These are phyloP conservation scores for Arthroderma uncinatum DNA, from an alignment of 2,329 filamentous ascomycete genomes.

Conservation along the genomic window DNA sequence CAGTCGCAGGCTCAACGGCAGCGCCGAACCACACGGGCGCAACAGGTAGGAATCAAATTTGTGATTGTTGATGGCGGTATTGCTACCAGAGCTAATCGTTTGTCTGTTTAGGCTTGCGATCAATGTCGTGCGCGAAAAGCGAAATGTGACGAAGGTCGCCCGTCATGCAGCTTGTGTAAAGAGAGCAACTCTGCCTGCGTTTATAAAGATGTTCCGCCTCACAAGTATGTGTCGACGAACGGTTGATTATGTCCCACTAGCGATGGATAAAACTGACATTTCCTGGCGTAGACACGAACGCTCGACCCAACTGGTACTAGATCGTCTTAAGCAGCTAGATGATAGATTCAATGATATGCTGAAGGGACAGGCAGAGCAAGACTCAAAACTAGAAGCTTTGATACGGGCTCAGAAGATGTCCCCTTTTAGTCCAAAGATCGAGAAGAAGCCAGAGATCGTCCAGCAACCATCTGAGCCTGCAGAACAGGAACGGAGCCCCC, in stretches of 20 bases:
- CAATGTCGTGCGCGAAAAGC: conserved; percentile 78
- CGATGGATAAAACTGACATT: conserved; percentile 14
- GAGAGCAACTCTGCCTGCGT: conserved; percentile 76
- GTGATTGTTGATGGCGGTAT: neutral
- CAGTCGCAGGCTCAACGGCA: conserved; percentile 23
- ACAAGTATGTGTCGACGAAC: conserved; percentile 53
- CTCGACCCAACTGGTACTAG: conserved; percentile 29
- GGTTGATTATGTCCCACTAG: conserved; percentile 4
- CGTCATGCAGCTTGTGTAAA: conserved; percentile 71
- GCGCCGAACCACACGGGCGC: conserved; percentile 31
- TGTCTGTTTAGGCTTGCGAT: conserved; percentile 63
- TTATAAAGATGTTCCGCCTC: conserved; percentile 82
- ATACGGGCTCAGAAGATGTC: conserved; percentile 7
- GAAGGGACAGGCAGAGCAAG: conserved; percentile 8
- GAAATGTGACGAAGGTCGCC: conserved; percentile 80
- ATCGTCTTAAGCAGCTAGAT: conserved; percentile 25
- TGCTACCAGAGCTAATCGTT: neutral
- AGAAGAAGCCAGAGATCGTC: conserved; percentile 1
- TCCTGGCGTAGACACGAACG: conserved; percentile 29
- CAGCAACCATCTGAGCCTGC: neutral
- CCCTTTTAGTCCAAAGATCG: neutral
- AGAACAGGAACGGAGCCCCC: neutral
- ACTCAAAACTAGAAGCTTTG: conserved; percentile 11
- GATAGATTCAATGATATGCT: conserved; percentile 16
- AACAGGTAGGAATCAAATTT: conserved; percentile 25